phyloP scores from a whole-genome alignment of 1,284 basidiomycete species.

The Macrocystidia cucumis region DNA sequence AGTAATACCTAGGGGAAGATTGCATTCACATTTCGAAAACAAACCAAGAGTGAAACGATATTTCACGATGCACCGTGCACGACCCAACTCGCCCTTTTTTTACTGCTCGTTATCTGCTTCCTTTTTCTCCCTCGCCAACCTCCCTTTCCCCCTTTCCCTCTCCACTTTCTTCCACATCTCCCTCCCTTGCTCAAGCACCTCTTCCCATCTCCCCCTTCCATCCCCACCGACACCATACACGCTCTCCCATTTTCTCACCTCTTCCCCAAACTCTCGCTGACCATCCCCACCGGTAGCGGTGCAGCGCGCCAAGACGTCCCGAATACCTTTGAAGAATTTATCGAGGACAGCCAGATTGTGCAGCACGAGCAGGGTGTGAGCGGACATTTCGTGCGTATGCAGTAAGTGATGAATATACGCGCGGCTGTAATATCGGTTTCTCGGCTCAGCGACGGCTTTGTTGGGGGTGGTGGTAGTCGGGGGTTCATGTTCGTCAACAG shows the following conservation, averaged over 20 bases:
- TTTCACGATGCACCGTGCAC: no score
- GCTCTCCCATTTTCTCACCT: conserved; percentile 44
- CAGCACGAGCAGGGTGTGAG: conserved; percentile 61
- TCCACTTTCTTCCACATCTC: conserved; percentile 56
- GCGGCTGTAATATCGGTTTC: conserved; percentile 41
- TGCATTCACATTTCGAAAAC: no score
- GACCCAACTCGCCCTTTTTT: no score
- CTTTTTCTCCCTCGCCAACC: conserved; percentile 50
- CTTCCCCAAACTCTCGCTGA: conserved; percentile 33
- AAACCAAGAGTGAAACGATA: no score
- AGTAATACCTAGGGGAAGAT: no score
- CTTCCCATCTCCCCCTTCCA: conserved; percentile 32
- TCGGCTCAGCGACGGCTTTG: no score
- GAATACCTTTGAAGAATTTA: conserved; percentile 52
- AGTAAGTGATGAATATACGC: conserved; percentile 78
- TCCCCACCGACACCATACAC: conserved; percentile 11
- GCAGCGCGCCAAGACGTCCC: conserved; percentile 27
- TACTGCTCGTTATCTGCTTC: no score
- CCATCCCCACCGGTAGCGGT: conserved; percentile 11
- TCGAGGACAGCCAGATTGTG: conserved; percentile 69
- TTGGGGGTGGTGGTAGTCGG: no score
- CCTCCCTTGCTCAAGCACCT: conserved; percentile 43
- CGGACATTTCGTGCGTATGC: conserved; percentile 82
- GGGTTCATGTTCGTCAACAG: no score
- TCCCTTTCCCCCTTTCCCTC: conserved; percentile 56